Evolutionary conservation across 169 alveolate species (phyloP).

Genomic region (Cryptosporidium bovis): DNA sequence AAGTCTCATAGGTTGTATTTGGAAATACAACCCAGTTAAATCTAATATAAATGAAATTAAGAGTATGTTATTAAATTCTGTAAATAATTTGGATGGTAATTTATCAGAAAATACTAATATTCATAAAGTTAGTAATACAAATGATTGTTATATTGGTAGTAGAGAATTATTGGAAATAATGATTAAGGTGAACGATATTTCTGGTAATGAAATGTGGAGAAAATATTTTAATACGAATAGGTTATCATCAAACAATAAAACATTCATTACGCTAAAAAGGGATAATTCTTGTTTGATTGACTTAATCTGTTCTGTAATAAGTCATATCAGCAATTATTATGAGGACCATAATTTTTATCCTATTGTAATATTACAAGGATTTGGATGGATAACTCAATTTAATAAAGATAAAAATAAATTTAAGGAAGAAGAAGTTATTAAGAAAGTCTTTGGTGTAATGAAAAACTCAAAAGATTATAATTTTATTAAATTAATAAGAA

Average conservation of each 20-base stretch:
- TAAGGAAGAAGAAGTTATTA: background rate
- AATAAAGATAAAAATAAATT: slow-evolving; percentile 13
- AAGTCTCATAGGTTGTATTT: slow-evolving; percentile 39
- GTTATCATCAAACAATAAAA: background rate
- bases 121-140: no score
- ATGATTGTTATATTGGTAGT: background rate
- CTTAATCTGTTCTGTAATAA: slow-evolving; percentile 1
- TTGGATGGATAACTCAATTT: slow-evolving; percentile 40
- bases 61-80: background rate
- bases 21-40: slow-evolving; percentile 34
- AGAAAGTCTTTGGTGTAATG: background rate
- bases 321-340: background rate
- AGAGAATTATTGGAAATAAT: slow-evolving; percentile 2
- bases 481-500: background rate
- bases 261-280: slow-evolving; percentile 8
- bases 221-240: background rate
- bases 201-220: background rate
- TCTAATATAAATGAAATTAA: slow-evolving; percentile 25
- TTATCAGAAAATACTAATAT: background rate
- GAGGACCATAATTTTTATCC: background rate
- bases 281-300: slow-evolving; percentile 28
- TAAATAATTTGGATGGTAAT: background rate
- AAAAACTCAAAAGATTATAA: background rate
- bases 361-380: slow-evolving; percentile 9
- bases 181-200: background rate